Base-by-base conservation (phyloP, 2,329 filamentous ascomycete genomes). In the Aspergillus fructus region DNA sequence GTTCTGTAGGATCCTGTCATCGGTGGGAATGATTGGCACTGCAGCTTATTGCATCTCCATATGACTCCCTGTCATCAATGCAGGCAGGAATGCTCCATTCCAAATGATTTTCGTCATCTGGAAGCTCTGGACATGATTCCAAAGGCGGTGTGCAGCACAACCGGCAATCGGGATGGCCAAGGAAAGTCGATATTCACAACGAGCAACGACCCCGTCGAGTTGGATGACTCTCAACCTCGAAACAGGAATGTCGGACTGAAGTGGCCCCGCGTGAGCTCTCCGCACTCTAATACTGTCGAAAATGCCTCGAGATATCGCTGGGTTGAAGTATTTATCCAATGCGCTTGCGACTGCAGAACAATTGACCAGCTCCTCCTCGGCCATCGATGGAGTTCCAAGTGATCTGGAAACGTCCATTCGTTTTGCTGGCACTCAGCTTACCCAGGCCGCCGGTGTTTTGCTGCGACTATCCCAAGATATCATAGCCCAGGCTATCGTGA, bases 381-480 rank as follows among this genome's bases (percentile, higher is more conserved):
- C 72, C 6, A 69, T 79, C 17, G 77, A 79, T 59, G 74, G 74
- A 39, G 67, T 79, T 13, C 67, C 74, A 5, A 56, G 71, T 11
- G 76, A 76, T 19, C 66, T 80, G 24, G 76, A 78, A 60, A 66
- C 68, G 6, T 79, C 78, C 2, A 69, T 79, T 57, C 75, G 77
- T 41, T 80, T 75, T 62, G 76, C 77, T 3, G 76, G 75, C 13
- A 71, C 71, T 5, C 71, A 75, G 56, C 71, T 81, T 24, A 81
- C 78, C 1, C 78, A 80, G 59, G 71, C 77, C 3, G 79, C 79
- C 9, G 79, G 79, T 1, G 82, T 96, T 50, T 83, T 97, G 17
- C 82, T 99, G 3, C 85, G 90, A 48, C 81, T 97, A 40, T 90
- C 91, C 6, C 92, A 96, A 71, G 90, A 92, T 64, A 85, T 91